phyloP scores from a whole-genome alignment of 768 basidiomycete species.

The Russula dissimulans region DNA sequence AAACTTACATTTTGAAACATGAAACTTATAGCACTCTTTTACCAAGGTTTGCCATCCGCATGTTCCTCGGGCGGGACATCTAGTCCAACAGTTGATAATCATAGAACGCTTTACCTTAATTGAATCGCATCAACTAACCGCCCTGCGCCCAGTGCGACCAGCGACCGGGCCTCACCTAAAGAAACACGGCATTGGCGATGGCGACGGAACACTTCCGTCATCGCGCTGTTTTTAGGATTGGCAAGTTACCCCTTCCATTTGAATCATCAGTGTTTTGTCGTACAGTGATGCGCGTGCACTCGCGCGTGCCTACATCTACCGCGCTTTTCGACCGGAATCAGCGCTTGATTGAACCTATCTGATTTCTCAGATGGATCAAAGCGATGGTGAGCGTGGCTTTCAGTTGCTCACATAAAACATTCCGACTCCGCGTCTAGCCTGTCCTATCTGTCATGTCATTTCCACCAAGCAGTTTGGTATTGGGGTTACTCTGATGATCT shows the following conservation, averaged over 20 bases:
- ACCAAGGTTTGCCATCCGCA: background rate
- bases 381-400: background rate
- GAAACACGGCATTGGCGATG: background rate
- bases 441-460: background rate
- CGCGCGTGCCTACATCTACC: background rate
- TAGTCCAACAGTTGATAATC: background rate
- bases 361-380: background rate
- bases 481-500: background rate
- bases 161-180: background rate
- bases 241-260: background rate
- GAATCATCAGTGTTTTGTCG: background rate
- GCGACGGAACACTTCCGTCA: background rate
- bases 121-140: too few species aligned
- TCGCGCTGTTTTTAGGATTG: background rate
- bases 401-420: background rate
- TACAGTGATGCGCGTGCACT: background rate
- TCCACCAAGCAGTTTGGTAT: background rate
- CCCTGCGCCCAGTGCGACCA: too few species aligned
- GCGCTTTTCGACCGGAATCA: background rate
- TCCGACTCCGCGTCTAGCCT: background rate
- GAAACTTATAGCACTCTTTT: too few species aligned
- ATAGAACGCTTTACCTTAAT: too few species aligned
- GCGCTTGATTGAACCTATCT: too few species aligned
- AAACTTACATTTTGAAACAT: too few species aligned
- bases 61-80: constrained; percentile 1